Percentiles rank a stretch among this genome's conserved stretches.
Evolutionary conservation across 805 yeast species (phyloP).

Genomic region (Ogataea pini): DNA sequence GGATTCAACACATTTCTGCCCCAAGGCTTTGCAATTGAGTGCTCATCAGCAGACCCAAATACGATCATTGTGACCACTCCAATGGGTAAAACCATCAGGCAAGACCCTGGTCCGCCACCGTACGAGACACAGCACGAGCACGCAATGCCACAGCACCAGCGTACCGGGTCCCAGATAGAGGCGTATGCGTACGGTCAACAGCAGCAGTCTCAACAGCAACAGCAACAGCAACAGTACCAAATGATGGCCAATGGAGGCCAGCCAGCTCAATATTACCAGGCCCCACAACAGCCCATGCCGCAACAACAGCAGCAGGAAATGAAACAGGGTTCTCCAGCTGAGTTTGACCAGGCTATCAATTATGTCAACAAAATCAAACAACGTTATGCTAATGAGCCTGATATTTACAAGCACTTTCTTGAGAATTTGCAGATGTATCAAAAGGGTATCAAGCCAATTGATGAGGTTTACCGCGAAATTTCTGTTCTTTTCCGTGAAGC

Average conservation of each 20-base stretch:
- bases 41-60: constrained; percentile 89
- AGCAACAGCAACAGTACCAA: constrained; percentile 23
- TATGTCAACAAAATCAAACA: constrained; percentile 96
- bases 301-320: constrained; percentile 24
- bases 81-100: constrained; percentile 77
- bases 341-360: constrained; percentile 94
- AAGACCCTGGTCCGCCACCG: constrained; percentile 47
- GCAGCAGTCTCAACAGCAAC: constrained; percentile 19
- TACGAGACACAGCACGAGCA: constrained; percentile 33
- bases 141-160: constrained; percentile 28
- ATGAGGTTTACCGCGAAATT: constrained; percentile 93
- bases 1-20: constrained; percentile 98
- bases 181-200: constrained; percentile 13
- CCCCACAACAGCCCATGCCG: constrained; percentile 21
- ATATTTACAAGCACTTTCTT: constrained; percentile 89
- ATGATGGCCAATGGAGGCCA: constrained; percentile 20
- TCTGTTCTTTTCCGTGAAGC: constrained; percentile 86
- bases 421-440: constrained; percentile 96
- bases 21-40: constrained; percentile 92
- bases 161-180: constrained; percentile 21
- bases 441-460: constrained; percentile 91
- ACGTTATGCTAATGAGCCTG: constrained; percentile 91
- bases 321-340: constrained; percentile 67
- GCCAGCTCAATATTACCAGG: constrained; percentile 18
- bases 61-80: constrained; percentile 96